phyloP scores from a whole-genome alignment of 169 alveolate species.

The Theileria parva region DNA sequence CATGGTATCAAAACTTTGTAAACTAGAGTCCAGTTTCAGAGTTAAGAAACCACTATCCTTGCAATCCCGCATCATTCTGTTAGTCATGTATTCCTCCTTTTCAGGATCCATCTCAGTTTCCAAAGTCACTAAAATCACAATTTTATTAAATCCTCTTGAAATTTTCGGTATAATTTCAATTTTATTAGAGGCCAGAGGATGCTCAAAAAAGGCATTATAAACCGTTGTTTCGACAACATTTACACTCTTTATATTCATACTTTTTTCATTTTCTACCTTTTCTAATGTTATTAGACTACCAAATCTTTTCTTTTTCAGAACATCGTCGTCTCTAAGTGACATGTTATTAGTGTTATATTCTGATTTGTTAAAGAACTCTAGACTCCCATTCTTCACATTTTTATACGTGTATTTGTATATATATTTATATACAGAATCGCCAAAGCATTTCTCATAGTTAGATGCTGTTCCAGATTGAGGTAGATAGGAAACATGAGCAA shows the following conservation, averaged over 20 bases:
- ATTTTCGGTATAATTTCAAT: conserved; percentile 42
- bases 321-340: conserved; percentile 11
- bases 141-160: conserved; percentile 27
- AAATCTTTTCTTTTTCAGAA: conserved; percentile 1
- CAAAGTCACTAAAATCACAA: conserved; percentile 30
- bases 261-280: conserved; percentile 8
- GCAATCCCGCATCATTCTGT: conserved; percentile 21
- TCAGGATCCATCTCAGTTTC: conserved; percentile 1
- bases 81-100: conserved; percentile 5
- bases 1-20: conserved; percentile 66
- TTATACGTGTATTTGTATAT: conserved; percentile 9
- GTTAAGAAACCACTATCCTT: conserved; percentile 18
- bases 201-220: conserved; percentile 29
- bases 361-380: conserved; percentile 2
- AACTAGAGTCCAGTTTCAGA: conserved; percentile 20
- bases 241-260: background rate
- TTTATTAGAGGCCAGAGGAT: conserved; percentile 21
- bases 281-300: conserved; percentile 35
- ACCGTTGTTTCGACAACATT: conserved; percentile 27
- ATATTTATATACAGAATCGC: background rate
- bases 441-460: conserved; percentile 17
- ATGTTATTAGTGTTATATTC: background rate
- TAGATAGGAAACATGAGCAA: conserved; percentile 26
- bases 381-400: background rate
- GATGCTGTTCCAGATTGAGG: conserved; percentile 21